phyloP scores from a whole-genome alignment of 306 rosid species.

The Crataegus laevigata region DNA sequence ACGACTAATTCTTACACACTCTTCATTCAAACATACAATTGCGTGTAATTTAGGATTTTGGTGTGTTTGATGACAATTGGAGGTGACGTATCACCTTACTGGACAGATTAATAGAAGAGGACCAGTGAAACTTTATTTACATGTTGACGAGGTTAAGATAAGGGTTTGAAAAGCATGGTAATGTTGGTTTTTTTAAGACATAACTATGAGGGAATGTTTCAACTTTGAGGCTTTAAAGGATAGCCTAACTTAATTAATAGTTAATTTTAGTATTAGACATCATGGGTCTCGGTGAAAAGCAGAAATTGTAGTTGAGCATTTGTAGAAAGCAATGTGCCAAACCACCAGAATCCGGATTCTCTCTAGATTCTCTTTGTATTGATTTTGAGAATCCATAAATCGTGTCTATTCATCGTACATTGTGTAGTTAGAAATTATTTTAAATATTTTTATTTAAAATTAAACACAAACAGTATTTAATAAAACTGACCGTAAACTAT shows the following conservation, averaged over 20 bases:
- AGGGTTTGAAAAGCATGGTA: background rate
- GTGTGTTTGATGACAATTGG: no score
- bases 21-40: no score
- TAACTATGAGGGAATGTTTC: background rate
- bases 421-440: no score
- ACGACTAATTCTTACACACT: no score
- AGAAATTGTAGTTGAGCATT: background rate
- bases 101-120: background rate
- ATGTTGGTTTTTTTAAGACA: background rate
- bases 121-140: background rate
- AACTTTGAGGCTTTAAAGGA: background rate
- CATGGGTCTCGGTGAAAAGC: background rate
- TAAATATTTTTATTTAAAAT: no score
- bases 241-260: background rate
- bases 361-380: no score
- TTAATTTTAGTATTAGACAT: background rate
- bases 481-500: fast-evolving
- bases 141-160: background rate
- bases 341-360: background rate
- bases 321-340: background rate
- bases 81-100: no score
- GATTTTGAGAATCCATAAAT: fast-evolving
- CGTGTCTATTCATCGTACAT: fast-evolving
- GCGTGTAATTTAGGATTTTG: no score
- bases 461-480: no score